phyloP scores from a whole-genome alignment of 129 eudicot genomes.

The Saussurea involucrata region DNA sequence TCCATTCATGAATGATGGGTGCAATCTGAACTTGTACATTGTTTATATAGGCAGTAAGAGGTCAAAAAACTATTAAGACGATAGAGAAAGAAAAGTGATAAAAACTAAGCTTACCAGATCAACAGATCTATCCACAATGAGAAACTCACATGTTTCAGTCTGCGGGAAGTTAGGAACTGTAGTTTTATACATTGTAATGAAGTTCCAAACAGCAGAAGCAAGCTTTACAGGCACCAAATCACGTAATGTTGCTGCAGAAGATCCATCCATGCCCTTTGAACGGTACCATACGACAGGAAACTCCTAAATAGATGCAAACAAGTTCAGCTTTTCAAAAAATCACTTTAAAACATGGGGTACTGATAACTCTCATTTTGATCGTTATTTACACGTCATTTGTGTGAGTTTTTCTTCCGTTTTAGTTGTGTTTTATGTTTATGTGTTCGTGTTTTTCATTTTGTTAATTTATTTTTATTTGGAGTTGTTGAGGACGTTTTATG shows the following conservation, averaged over 20 bases:
- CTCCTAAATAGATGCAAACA: constrained; percentile 43
- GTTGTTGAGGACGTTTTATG: no score
- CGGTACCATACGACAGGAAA: constrained; percentile 76
- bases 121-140: constrained; percentile 80
- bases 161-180: constrained; percentile 75
- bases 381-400: no score
- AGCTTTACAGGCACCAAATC: constrained; percentile 73
- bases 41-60: constrained; percentile 6
- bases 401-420: no score
- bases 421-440: no score
- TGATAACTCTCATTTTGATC: no score
- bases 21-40: constrained; percentile 56
- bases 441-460: no score
- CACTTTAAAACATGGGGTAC: background rate
- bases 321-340: constrained; percentile 4
- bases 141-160: constrained; percentile 80
- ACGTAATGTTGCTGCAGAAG: constrained; percentile 37
- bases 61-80: background rate
- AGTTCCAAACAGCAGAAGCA: constrained; percentile 76
- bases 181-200: constrained; percentile 57
- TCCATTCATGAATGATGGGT: constrained; percentile 96
- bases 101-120: constrained; percentile 51
- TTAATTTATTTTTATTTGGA: no score
- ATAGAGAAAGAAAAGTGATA: background rate
- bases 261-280: constrained; percentile 55